Base-by-base conservation (phyloP, 306 rosid species). In the Hippophae gyantsensis region DNA sequence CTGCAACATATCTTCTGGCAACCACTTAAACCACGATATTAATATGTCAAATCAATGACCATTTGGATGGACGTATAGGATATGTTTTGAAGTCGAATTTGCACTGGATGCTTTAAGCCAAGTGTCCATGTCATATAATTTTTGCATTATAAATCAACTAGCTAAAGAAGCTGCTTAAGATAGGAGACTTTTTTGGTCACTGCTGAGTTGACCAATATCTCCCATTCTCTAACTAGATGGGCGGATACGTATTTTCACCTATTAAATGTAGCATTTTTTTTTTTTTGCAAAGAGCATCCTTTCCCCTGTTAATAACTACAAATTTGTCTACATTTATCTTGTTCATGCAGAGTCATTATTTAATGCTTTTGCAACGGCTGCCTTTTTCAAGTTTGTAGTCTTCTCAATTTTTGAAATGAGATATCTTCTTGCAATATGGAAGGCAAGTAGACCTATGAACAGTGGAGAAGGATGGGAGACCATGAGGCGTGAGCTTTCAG, bases 331-430 rank as follows among this genome's bases (percentile, higher is more conserved):
- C 65, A 66, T 52, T 80, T 57, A 52, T 69, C 44, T 78, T 76
- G 56, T 59, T 50, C 32, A 25, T 48, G 7, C 84, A 92, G 99
- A 92, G 70, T 88, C 99, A 41, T 72, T 92, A 61, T 92, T 92
- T 66, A 92, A 92, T 75, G 96, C 99, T 54, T 92, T 92, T 82
- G 99, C 99, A 38, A 92, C 99, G 57, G 99, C 99, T 13, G 99
- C 99, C 9, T 92, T 92, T 71, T 92, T 92, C 88, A 92, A 92
- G 83, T 92, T 92, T 60, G 95, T 92, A 27, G 96, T 88, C 62
- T 92, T 92, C 81, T 92, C 99, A 49, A 92, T 92, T 70, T 92
- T 92, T 61, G 99, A 92, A 85, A 92, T 92, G 99, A 83, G 99
- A 79, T 92, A 92, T 78, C 99, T 92, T 64, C 99, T 92, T 67